phyloP scores from a whole-genome alignment of 2,329 filamentous ascomycete species.

The Ophiostoma piceae region DNA sequence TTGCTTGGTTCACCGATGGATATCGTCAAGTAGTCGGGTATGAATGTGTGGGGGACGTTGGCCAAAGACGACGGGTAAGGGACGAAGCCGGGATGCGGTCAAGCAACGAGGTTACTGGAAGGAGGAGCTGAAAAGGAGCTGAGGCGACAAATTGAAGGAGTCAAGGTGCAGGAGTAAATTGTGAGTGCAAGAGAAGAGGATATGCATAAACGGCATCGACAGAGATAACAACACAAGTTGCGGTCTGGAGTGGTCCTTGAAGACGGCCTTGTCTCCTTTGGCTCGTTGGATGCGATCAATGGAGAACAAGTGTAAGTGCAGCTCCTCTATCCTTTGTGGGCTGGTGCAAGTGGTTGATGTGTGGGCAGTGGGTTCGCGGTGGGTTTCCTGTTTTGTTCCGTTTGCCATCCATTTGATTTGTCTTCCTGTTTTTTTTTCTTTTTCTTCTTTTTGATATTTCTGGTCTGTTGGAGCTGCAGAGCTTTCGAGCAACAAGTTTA shows the following conservation, averaged over 20 bases:
- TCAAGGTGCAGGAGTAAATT: neutral
- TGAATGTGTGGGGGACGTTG: neutral
- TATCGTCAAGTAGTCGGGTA: neutral
- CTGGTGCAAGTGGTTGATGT: neutral
- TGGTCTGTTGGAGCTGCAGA: neutral
- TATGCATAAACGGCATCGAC: neutral
- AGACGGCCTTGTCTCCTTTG: neutral
- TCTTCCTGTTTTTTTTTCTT: neutral
- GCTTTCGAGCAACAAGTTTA: neutral
- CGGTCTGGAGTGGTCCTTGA: neutral
- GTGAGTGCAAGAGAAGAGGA: neutral
- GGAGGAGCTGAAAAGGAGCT: neutral
- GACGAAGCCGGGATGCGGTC: neutral
- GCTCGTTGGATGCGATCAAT: constrained; percentile 4
- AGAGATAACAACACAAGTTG: constrained; percentile 1
- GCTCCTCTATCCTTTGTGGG: neutral
- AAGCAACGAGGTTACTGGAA: neutral
- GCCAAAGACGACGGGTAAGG: neutral
- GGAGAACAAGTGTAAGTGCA: neutral
- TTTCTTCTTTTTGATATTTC: neutral
- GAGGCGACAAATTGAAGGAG: neutral
- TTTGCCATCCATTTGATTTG: neutral
- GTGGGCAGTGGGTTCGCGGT: constrained; percentile 4
- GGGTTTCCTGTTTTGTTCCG: neutral
- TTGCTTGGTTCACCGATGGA: neutral